Evolutionary conservation across 345 rosid genomes (phyloP).

Genomic region (Turritis glabra): DNA sequence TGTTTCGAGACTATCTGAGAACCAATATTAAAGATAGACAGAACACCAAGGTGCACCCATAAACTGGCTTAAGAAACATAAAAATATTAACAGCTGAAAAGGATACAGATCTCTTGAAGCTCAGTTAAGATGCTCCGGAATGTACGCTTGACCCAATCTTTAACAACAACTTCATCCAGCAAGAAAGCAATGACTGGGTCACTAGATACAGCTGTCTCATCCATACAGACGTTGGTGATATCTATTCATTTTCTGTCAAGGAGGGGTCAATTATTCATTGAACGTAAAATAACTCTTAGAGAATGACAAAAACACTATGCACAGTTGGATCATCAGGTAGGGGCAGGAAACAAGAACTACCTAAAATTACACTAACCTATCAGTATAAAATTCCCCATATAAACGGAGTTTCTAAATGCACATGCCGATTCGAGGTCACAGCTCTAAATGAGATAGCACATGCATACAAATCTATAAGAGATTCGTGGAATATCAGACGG

Average conservation of each 20-base stretch:
- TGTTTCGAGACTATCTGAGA: constrained; percentile 61
- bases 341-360: constrained; percentile 3
- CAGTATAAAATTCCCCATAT: background rate
- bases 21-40: constrained; percentile 47
- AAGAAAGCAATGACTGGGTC: constrained; percentile 92
- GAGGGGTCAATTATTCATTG: constrained; percentile 31
- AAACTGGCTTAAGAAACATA: constrained; percentile 14
- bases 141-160: constrained; percentile 95
- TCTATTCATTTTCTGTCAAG: constrained; percentile 68
- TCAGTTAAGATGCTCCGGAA: constrained; percentile 58
- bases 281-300: background rate
- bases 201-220: constrained; percentile 96
- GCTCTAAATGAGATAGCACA: constrained; percentile 8
- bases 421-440: background rate
- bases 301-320: constrained; percentile 8
- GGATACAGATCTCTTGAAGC: constrained; percentile 88
- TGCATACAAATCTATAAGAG: constrained; percentile 5
- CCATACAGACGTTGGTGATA: constrained; percentile 94
- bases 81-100: constrained; percentile 33
- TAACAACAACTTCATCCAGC: constrained; percentile 98
- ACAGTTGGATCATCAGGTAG: constrained; percentile 1
- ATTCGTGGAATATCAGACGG: constrained; percentile 4
- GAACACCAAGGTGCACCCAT: constrained; percentile 11
- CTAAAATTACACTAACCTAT: constrained; percentile 1
- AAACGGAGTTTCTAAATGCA: background rate